A percentile compares a stretch with the other conserved stretches of the same genome.
These are phyloP conservation scores for Cryptosporidium ubiquitum DNA, from an alignment of 169 alveolate genomes.

Conservation along the genomic window DNA sequence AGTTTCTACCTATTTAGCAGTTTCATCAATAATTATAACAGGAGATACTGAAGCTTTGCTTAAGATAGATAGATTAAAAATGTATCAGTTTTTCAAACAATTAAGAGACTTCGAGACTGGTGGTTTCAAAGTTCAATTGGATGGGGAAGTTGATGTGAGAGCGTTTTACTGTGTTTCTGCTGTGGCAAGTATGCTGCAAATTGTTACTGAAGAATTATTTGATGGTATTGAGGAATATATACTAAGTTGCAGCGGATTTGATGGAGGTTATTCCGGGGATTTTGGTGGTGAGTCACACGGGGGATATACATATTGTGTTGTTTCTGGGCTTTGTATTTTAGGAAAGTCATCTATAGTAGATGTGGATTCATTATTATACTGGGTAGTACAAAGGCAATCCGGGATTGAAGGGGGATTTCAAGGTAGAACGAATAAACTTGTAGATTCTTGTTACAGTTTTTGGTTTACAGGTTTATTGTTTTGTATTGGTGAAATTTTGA, in stretches of 20 bases:
- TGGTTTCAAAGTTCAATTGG: constrained; percentile 87
- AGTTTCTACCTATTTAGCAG: constrained; percentile 93
- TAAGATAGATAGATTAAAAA: constrained; percentile 85
- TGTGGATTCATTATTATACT: constrained; percentile 83
- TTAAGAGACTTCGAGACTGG: constrained; percentile 90
- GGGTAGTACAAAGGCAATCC: constrained; percentile 90
- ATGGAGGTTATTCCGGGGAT: constrained; percentile 96
- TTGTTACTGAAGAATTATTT: constrained; percentile 87
- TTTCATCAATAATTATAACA: constrained; percentile 77
- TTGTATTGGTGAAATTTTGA: constrained; percentile 81
- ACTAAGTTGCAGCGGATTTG: constrained; percentile 92
- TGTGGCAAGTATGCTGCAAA: constrained; percentile 88
- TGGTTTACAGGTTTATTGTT: constrained; percentile 94
- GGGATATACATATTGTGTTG: constrained; percentile 96
- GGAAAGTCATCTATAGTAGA: constrained; percentile 87
- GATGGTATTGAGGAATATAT: constrained; percentile 89
- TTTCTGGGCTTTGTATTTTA: constrained; percentile 91
- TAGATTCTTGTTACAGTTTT: constrained; percentile 96
- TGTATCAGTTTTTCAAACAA: constrained; percentile 86
- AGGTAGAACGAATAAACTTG: constrained; percentile 97
- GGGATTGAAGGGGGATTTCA: constrained; percentile 94
- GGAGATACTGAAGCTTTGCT: constrained; percentile 85
- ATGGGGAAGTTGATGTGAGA: constrained; percentile 96
- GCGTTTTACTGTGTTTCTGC: constrained; percentile 94
- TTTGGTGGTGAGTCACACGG: constrained; percentile 97